phyloP scores from a whole-genome alignment of 2,329 filamentous ascomycete genomes.

The Paramyrothecium roridum region DNA sequence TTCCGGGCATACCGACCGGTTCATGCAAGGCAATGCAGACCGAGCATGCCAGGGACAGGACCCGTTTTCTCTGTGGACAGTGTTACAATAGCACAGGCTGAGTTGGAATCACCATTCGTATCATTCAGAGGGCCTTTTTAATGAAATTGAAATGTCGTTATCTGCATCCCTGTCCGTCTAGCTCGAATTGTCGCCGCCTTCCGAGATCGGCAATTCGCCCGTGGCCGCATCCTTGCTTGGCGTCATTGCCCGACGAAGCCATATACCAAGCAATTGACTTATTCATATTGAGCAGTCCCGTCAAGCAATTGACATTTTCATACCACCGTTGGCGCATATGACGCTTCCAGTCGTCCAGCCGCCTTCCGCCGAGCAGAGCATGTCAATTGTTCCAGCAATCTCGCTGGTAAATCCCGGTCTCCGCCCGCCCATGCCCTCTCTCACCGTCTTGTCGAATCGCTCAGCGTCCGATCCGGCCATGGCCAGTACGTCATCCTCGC shows the following conservation, averaged over 20 bases:
- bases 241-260: not conserved
- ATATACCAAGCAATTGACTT: not conserved
- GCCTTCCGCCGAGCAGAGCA: conserved; percentile 65
- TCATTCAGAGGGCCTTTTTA: too few relatives aligned
- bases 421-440: conserved; percentile 27
- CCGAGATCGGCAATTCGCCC: not conserved
- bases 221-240: not conserved
- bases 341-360: conserved; percentile 70
- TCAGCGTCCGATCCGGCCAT: conserved; percentile 25
- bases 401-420: conserved; percentile 41
- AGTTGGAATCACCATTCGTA: too few relatives aligned
- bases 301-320: conserved; percentile 34
- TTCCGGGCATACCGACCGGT: not conserved
- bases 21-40: too few relatives aligned
- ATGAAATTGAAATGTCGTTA: not conserved
- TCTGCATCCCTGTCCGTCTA: not conserved
- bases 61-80: too few relatives aligned
- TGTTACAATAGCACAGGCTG: too few relatives aligned
- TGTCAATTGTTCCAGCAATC: conserved; percentile 67
- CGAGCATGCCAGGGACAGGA: too few relatives aligned
- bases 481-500: conserved; percentile 24
- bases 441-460: conserved; percentile 28
- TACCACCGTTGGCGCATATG: conserved; percentile 65
- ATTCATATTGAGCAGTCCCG: not conserved
- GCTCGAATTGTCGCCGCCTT: not conserved